Evolutionary conservation across 768 basidiomycete species (phyloP), one percentile per base, ranked within the genome.

Genomic region (Auricularia auricula-judae): DNA sequence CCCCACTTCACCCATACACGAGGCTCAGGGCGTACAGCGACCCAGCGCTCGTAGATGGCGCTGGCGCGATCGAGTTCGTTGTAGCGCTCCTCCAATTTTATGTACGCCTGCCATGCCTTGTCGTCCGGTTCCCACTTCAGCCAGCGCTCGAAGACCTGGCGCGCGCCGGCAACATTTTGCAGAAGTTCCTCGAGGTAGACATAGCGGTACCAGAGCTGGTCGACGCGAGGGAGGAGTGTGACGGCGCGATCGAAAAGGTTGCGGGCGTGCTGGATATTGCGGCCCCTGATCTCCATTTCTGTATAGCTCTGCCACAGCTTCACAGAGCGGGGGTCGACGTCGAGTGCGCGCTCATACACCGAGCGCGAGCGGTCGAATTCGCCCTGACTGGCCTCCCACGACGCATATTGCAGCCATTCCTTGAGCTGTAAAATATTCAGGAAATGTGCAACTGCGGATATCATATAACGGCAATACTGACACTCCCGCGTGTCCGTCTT

Each of bases 61-160:
- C 93, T 96, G 2, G 94, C 96, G 8, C 97, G 82, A 70, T 98
- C 97, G 23, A 86, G 76, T 75, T 99, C 97, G 64, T 86, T 80
- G 73, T 98, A 99, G 62, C 97, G 84, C 72, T 89, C 86, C 78
- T 99, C 97, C 74, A 98, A 81, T 78, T 99, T 98, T 81, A 98
- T 91, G 76, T 96, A 98, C n/a, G 93, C 93, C 72, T 94, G 91
- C 96, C 96, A 99, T 3, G 96, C 94, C 79, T 98, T 98, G 83
- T 98, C 97, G 70, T 98, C 95, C 0, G 97, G 97, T 73, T 98
- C 97, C 97, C 97, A 98, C 68, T 92, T 85, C 93, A 98, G 96
- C 97, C 97, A 99, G 58, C 97, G 84, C 75, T 99, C 97, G 67
- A 98, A 99, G 64, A 98, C 93, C 73, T 98, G 96, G 8, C 97